A percentile compares a stretch with the other conserved stretches of the same genome.
These are phyloP conservation scores for Zygotorulaspora mrakii DNA, from an alignment of 1,139 yeast genomes.

Conservation along the genomic window DNA sequence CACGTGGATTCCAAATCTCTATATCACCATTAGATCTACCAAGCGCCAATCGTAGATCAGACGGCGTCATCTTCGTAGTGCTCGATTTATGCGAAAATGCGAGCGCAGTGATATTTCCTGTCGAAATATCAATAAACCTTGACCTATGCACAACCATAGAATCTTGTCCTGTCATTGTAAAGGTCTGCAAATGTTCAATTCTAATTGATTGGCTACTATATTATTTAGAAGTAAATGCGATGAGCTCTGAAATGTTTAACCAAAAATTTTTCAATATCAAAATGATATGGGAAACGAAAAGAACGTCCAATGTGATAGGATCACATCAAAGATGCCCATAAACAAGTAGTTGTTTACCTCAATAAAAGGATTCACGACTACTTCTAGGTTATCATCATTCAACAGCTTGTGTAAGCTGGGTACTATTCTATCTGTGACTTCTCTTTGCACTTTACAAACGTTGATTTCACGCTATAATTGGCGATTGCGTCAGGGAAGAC, in stretches of 20 bases:
- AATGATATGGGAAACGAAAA: constrained; percentile 1
- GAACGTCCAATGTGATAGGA: constrained; percentile 3
- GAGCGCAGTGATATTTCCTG: constrained; percentile 78
- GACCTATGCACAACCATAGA: constrained; percentile 65
- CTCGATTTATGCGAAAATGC: constrained; percentile 70
- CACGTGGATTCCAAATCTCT: constrained; percentile 91
- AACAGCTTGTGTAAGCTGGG: no score
- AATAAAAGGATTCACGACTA: no score
- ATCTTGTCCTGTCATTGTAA: constrained; percentile 11
- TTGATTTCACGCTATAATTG: neutral
- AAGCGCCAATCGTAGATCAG: constrained; percentile 74
- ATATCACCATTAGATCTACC: constrained; percentile 94
- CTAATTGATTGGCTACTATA: constrained; percentile 1
- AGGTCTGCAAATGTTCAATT: neutral
- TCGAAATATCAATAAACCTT: constrained; percentile 84
- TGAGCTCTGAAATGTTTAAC: constrained; percentile 2
- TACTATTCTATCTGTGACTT: no score
- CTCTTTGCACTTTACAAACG: no score
- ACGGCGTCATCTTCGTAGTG: constrained; percentile 49
- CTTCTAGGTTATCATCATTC: no score
- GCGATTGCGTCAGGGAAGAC: neutral
- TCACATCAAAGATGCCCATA: neutral
- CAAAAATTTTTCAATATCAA: constrained; percentile 5
- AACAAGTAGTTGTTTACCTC: no score
- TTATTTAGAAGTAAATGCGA: constrained; percentile 1